Conservation (phyloP, 495 filamentous ascomycete genomes). For the Neurospora pannonica region DNA sequence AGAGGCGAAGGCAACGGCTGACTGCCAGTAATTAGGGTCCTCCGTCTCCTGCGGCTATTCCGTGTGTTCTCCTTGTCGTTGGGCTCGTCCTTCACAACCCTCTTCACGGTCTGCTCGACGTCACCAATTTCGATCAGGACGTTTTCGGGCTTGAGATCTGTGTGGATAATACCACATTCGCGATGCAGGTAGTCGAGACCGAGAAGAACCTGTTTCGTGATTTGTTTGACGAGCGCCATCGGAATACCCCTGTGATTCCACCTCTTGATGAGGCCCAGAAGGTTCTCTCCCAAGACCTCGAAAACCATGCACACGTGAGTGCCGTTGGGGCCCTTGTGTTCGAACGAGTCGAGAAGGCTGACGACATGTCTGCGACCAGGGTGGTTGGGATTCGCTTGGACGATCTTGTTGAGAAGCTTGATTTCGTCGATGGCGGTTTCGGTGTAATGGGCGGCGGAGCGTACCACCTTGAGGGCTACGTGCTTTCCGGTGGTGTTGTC, state of each 20-base stretch:
- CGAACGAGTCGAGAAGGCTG: conserved; percentile 90
- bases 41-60: conserved; percentile 83
- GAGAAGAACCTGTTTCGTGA: conserved; percentile 94
- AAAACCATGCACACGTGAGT: conserved; percentile 99
- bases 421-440: conserved; percentile 99
- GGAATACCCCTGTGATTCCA: conserved; percentile 98
- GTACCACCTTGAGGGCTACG: conserved; percentile 94
- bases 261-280: conserved; percentile 90
- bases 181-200: conserved; percentile 93
- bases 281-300: conserved; percentile 92
- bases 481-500: conserved; percentile 89
- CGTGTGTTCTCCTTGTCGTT: conserved; percentile 79
- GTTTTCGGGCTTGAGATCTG: conserved; percentile 95
- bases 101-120: conserved; percentile 91
- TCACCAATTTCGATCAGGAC: conserved; percentile 98
- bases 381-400: conserved; percentile 86
- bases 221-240: conserved; percentile 93
- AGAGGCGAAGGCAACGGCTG: conserved; percentile 93
- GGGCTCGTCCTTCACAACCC: conserved; percentile 82
- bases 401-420: conserved; percentile 93
- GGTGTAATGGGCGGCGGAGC: conserved; percentile 95
- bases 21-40: conserved; percentile 93
- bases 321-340: conserved; percentile 94
- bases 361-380: conserved; percentile 92
- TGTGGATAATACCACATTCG: conserved; percentile 98